These are phyloP conservation scores for Blakeslea trispora DNA, from an alignment of 371 early-diverging fungal species.

Conservation along the genomic window DNA sequence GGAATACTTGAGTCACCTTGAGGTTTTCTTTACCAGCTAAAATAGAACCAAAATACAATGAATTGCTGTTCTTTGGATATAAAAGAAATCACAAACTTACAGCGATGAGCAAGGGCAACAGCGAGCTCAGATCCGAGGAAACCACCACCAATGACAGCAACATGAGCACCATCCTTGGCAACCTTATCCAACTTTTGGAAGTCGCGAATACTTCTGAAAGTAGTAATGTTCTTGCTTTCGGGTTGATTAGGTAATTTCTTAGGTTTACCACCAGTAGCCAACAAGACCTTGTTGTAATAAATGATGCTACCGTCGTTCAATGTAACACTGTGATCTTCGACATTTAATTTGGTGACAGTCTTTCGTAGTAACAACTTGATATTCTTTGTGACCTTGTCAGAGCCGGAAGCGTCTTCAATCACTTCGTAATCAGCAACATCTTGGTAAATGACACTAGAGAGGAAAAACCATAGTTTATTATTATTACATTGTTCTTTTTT, in stretches of 20 bases:
- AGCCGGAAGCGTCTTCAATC: slow-evolving; percentile 43
- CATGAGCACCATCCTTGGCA: slow-evolving; percentile 54
- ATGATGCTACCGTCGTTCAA: slow-evolving; percentile 60
- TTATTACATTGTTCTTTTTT: not conserved
- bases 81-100: slow-evolving; percentile 22
- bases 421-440: slow-evolving; percentile 42
- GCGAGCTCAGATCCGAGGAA: slow-evolving; percentile 79
- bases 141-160: slow-evolving; percentile 77
- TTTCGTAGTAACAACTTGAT: slow-evolving; percentile 55
- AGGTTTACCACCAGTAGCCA: slow-evolving; percentile 77
- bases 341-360: slow-evolving; percentile 57
- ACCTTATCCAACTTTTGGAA: slow-evolving; percentile 56
- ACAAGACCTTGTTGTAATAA: slow-evolving; percentile 69
- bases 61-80: not conserved
- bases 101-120: slow-evolving; percentile 63
- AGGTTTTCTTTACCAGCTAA: slow-evolving; percentile 52
- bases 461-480: not conserved
- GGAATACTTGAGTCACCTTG: slow-evolving; percentile 72
- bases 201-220: slow-evolving; percentile 69
- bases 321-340: slow-evolving; percentile 64
- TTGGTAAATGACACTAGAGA: slow-evolving; percentile 40
- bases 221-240: slow-evolving; percentile 48
- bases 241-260: slow-evolving; percentile 51
- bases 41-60: not conserved
- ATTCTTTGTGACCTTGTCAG: slow-evolving; percentile 44